phyloP scores from a whole-genome alignment of 306 rosid species.

The Trichosanthes truncata region DNA sequence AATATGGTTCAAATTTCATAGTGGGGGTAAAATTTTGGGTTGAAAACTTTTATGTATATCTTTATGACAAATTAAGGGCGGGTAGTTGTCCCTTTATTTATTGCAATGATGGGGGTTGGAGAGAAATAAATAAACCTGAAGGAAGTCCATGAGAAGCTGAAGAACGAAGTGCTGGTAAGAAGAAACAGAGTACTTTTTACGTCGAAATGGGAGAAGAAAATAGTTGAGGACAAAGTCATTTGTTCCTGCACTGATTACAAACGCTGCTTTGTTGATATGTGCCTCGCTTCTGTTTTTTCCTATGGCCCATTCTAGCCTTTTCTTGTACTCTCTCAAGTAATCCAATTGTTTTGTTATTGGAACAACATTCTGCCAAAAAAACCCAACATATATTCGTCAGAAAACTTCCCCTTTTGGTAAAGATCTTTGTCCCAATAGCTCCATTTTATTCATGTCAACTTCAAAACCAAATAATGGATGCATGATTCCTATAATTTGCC shows the following conservation, averaged over 20 bases:
- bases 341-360: constrained; percentile 42
- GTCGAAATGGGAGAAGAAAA: constrained; percentile 38
- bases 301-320: constrained; percentile 19
- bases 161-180: constrained; percentile 47
- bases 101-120: too few species aligned
- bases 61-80: too few species aligned
- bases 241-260: constrained; percentile 68
- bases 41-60: too few species aligned
- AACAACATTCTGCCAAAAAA: constrained; percentile 43
- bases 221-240: constrained; percentile 65
- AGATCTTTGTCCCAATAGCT: not conserved
- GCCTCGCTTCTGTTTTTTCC: constrained; percentile 36
- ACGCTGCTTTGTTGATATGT: constrained; percentile 37
- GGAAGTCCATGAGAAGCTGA: constrained; percentile 25
- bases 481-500: too few species aligned
- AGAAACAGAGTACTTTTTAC: constrained; percentile 16
- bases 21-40: too few species aligned
- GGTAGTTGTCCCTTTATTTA: too few species aligned
- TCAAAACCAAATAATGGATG: too few species aligned
- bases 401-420: not conserved
- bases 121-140: constrained; percentile 32
- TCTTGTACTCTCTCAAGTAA: constrained; percentile 46
- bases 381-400: not conserved
- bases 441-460: not conserved
- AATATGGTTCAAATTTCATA: too few species aligned